phyloP scores from a whole-genome alignment of 805 yeast species.

The Myxozyma lipomycoides region DNA sequence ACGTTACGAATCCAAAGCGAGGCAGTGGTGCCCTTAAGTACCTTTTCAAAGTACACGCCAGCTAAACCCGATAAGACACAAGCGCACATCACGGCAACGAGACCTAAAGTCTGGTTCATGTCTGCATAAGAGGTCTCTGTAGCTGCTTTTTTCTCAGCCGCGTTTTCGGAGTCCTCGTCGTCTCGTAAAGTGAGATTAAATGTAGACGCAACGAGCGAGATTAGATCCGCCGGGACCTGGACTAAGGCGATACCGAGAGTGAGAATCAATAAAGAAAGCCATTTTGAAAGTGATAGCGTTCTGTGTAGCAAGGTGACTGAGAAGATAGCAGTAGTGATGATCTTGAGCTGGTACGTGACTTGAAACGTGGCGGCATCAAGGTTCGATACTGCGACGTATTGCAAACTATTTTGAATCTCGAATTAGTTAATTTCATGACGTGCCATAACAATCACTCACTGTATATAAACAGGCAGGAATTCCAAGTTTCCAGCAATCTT shows the following conservation, averaged over 20 bases:
- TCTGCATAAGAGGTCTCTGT: conserved; percentile 21
- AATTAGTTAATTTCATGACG: not conserved
- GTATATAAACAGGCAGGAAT: conserved; percentile 43
- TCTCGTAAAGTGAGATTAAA: conserved; percentile 14
- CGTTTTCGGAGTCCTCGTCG: conserved; percentile 15
- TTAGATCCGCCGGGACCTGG: conserved; percentile 38
- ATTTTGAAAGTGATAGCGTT: conserved; percentile 35
- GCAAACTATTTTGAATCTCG: conserved; percentile 37
- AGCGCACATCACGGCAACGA: conserved; percentile 39
- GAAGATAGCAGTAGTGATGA: conserved; percentile 43
- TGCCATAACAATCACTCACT: conserved; percentile 7
- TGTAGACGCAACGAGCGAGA: conserved; percentile 20
- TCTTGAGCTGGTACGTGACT: conserved; percentile 44
- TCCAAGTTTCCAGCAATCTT: conserved; percentile 42
- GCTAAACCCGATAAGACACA: conserved; percentile 42
- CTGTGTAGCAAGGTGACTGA: conserved; percentile 41
- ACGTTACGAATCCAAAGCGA: conserved; percentile 42
- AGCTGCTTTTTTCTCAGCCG: conserved; percentile 13
- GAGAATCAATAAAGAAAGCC: conserved; percentile 39
- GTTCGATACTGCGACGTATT: conserved; percentile 43
- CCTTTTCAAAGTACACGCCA: conserved; percentile 45
- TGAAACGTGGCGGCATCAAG: conserved; percentile 44
- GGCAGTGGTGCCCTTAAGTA: conserved; percentile 39
- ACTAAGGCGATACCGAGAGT: conserved; percentile 42
- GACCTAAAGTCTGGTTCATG: conserved; percentile 35